Conservation (phyloP, 2,329 filamentous ascomycete genomes). For the Ophiostoma perfectum region DNA sequence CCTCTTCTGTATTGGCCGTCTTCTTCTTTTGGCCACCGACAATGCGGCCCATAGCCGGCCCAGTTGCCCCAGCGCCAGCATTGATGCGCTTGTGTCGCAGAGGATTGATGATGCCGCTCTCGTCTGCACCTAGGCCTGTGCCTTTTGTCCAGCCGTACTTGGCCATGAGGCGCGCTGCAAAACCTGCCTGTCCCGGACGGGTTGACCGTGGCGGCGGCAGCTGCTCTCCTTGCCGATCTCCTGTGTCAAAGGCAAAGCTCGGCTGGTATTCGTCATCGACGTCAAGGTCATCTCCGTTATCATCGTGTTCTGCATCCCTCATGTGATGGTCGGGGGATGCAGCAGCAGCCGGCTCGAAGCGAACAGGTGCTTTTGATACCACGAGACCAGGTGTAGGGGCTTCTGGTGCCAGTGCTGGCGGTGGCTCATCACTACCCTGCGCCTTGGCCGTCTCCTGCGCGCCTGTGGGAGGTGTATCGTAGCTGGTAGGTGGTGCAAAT, state of each 20-base stretch:
- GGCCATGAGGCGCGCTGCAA: slow-evolving; percentile 80
- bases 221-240: slow-evolving; percentile 20
- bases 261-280: slow-evolving; percentile 20
- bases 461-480: background rate
- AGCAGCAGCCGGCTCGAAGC: slow-evolving; percentile 47
- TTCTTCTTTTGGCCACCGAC: slow-evolving; percentile 67
- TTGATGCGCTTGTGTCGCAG: slow-evolving; percentile 84
- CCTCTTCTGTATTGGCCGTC: slow-evolving; percentile 28
- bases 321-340: slow-evolving; percentile 34
- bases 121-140: slow-evolving; percentile 75
- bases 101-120: slow-evolving; percentile 77
- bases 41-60: slow-evolving; percentile 63
- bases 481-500: slow-evolving; percentile 47
- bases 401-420: background rate
- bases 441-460: too few relatives aligned
- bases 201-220: slow-evolving; percentile 43
- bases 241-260: background rate
- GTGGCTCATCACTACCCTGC: background rate
- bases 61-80: slow-evolving; percentile 70
- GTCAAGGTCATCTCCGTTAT: slow-evolving; percentile 13
- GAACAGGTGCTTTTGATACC: slow-evolving; percentile 73
- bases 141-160: slow-evolving; percentile 95
- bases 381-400: slow-evolving; percentile 40
- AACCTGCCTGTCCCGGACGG: slow-evolving; percentile 74
- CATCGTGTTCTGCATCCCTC: slow-evolving; percentile 13